Evolutionary conservation across 1,139 yeast genomes (phyloP).

Genomic region (Sugiyamaella neomexicana): DNA sequence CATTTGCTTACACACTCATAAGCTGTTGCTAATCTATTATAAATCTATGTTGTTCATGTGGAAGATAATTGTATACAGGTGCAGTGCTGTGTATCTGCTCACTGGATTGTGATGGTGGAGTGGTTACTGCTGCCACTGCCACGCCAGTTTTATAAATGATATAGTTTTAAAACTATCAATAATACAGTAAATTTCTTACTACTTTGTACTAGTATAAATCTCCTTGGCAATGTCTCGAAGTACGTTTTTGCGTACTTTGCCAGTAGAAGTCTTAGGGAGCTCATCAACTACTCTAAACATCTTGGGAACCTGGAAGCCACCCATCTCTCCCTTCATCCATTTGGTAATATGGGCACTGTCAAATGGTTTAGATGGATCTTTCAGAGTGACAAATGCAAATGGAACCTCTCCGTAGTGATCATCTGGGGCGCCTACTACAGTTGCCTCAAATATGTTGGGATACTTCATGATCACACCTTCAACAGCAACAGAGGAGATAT

Average conservation of each 20-base stretch:
- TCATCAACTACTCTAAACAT: constrained; percentile 34
- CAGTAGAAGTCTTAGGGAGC: constrained; percentile 44
- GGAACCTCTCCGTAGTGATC: constrained; percentile 43
- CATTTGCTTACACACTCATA: too few relatives aligned
- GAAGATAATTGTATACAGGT: too few relatives aligned
- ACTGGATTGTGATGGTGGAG: too few relatives aligned
- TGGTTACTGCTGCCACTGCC: too few relatives aligned
- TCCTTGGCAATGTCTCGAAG: constrained; percentile 31
- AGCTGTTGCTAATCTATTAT: too few relatives aligned
- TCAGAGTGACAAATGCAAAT: constrained; percentile 38
- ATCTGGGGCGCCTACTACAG: constrained; percentile 44
- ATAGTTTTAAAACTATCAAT: too few relatives aligned
- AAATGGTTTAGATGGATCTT: constrained; percentile 23
- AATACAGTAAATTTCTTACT: background rate
- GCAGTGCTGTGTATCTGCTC: too few relatives aligned
- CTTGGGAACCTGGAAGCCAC: constrained; percentile 42
- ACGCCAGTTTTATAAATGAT: too few relatives aligned
- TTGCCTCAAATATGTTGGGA: constrained; percentile 40
- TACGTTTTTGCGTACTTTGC: constrained; percentile 41
- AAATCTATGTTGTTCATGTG: too few relatives aligned
- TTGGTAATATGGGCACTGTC: constrained; percentile 28
- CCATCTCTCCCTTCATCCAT: constrained; percentile 36
- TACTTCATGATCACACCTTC: constrained; percentile 60
- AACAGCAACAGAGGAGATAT: constrained; percentile 74
- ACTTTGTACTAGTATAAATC: background rate